Evolutionary conservation across 306 rosid genomes (phyloP).

Genomic region (Vigna trinervia): DNA sequence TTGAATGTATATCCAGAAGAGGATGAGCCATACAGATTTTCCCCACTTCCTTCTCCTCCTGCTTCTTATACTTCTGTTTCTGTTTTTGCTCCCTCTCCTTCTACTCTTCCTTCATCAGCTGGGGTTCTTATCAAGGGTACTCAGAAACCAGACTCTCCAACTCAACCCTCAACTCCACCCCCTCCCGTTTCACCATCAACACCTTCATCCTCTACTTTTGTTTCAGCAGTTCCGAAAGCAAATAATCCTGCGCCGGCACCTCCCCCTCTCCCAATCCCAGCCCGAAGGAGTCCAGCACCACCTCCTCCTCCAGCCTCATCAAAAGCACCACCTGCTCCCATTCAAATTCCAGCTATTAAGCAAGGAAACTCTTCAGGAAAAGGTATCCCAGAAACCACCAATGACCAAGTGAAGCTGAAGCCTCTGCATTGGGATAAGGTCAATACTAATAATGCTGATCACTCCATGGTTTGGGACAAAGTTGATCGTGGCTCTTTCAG

Average conservation of each 20-base stretch:
- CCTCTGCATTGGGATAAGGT: conserved; percentile 95
- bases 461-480: conserved; percentile 98
- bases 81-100: not conserved
- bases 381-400: conserved; percentile 46
- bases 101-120: conserved; percentile 24
- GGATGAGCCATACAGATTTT: conserved; percentile 37
- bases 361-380: conserved; percentile 52
- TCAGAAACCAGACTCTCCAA: conserved; percentile 47
- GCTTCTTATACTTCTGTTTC: not conserved
- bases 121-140: conserved; percentile 38
- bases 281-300: conserved; percentile 43
- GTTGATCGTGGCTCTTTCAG: conserved; percentile 79
- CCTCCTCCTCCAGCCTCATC: conserved; percentile 60
- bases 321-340: conserved; percentile 46
- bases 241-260: conserved; percentile 30
- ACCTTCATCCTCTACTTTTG: conserved; percentile 15
- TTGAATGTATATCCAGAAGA: conserved; percentile 40
- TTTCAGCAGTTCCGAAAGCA: conserved; percentile 42
- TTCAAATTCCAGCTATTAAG: conserved; percentile 26
- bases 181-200: conserved; percentile 47
- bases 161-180: conserved; percentile 48
- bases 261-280: conserved; percentile 44
- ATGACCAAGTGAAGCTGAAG: conserved; percentile 71
- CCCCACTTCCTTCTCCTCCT: conserved; percentile 1
- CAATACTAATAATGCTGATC: conserved; percentile 70